Conservation (phyloP, 2,329 filamentous ascomycete species). For the Ophiobolus disseminans region DNA sequence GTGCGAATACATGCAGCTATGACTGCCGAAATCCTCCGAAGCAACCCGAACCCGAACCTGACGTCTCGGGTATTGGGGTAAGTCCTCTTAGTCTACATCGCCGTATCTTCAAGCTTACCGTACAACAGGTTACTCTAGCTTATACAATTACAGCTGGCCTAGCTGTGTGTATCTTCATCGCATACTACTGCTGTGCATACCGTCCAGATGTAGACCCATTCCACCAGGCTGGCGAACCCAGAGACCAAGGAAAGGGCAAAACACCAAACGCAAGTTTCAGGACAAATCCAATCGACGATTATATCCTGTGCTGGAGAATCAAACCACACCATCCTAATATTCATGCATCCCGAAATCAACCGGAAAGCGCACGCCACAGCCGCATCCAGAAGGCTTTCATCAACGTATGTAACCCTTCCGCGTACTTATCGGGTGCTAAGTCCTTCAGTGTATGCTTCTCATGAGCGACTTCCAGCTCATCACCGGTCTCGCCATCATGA, state of each 20-base stretch:
- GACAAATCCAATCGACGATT: too few species aligned
- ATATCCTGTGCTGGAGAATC: too few species aligned
- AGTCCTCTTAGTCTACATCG: neutral
- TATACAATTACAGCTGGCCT: conserved; percentile 4
- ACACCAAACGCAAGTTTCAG: too few species aligned
- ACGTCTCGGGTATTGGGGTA: neutral
- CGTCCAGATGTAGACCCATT: neutral
- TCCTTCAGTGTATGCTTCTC: neutral
- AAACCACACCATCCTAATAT: too few species aligned
- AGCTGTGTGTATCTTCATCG: neutral
- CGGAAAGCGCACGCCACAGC: too few species aligned
- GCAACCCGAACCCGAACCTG: neutral
- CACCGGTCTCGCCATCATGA: neutral
- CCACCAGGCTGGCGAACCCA: neutral
- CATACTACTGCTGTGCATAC: conserved; percentile 2
- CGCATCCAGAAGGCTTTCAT: too few species aligned
- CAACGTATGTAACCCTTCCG: too few species aligned
- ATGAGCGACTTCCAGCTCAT: neutral
- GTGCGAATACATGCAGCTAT: neutral
- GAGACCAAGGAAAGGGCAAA: too few species aligned
- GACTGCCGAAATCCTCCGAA: neutral
- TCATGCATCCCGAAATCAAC: too few species aligned
- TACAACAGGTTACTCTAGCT: neutral
- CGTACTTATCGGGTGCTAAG: too few species aligned
- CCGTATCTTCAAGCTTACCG: neutral